Conservation (phyloP, 2,329 filamentous ascomycete species). For the Penicillium aurantiogriseum region DNA sequence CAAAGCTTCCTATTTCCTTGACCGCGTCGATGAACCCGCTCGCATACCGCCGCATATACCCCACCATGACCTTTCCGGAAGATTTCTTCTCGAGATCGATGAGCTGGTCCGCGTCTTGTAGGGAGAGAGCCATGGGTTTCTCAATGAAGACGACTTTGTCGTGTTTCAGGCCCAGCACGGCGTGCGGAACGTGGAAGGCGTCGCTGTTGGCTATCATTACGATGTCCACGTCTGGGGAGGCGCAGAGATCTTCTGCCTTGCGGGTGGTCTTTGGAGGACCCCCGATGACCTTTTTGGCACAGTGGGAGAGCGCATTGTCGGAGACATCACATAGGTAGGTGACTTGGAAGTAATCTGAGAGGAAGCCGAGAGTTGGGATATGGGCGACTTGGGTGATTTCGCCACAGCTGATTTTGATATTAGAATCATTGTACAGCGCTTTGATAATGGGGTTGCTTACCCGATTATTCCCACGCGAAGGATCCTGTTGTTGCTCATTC, state of each 20-base stretch:
- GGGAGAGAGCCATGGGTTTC: slow-evolving; percentile 54
- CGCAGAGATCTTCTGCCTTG: slow-evolving; percentile 45
- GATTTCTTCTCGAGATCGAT: slow-evolving; percentile 50
- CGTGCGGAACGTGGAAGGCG: slow-evolving; percentile 52
- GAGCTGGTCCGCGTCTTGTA: slow-evolving; percentile 46
- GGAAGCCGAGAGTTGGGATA: slow-evolving; percentile 47
- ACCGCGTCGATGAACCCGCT: slow-evolving; percentile 53
- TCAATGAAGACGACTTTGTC: slow-evolving; percentile 58
- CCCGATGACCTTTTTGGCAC: slow-evolving; percentile 31
- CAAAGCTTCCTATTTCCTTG: slow-evolving; percentile 51
- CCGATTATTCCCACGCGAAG: slow-evolving; percentile 9
- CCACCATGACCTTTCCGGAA: slow-evolving; percentile 53
- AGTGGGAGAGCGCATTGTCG: slow-evolving; percentile 40
- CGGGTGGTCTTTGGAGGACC: slow-evolving; percentile 31
- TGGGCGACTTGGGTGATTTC: slow-evolving; percentile 53
- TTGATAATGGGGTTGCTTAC: not conserved
- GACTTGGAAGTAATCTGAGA: slow-evolving; percentile 47
- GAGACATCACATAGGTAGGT: slow-evolving; percentile 56
- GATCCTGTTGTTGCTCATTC: slow-evolving; percentile 5
- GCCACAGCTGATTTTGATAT: slow-evolving; percentile 38
- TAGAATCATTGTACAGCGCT: not conserved
- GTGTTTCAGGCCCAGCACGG: slow-evolving; percentile 49
- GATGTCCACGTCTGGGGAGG: slow-evolving; percentile 48
- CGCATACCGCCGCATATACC: slow-evolving; percentile 61
- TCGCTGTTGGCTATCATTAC: slow-evolving; percentile 53